phyloP scores from a whole-genome alignment of 495 filamentous ascomycete genomes.

The Chaetomidium leptoderma region DNA sequence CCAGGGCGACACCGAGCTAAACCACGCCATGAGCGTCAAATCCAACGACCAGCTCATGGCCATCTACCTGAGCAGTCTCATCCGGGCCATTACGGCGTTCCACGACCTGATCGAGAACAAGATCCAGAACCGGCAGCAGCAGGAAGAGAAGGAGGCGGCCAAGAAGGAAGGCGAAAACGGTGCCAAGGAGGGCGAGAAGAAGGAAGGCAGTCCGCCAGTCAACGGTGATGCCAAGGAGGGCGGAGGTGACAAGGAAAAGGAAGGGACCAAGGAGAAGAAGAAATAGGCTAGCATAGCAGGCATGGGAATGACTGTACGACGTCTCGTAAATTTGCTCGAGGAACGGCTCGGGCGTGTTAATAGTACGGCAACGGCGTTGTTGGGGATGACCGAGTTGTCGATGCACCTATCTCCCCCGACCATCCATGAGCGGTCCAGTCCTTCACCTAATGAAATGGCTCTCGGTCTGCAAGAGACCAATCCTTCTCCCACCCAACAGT shows the following conservation, averaged over 20 bases:
- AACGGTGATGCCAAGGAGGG: constrained; percentile 55
- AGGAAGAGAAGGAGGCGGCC: constrained; percentile 84
- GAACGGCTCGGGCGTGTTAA: constrained; percentile 25
- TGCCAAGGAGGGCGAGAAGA: constrained; percentile 55
- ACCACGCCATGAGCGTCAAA: constrained; percentile 95
- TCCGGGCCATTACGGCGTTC: constrained; percentile 97
- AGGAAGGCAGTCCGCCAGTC: constrained; percentile 54
- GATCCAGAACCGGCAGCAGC: constrained; percentile 96
- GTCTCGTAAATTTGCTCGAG: constrained; percentile 22
- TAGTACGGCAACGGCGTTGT: constrained; percentile 17
- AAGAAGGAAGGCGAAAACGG: constrained; percentile 55
- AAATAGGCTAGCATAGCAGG: constrained; percentile 22
- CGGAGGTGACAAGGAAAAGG: constrained; percentile 34
- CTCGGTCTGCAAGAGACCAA: no score
- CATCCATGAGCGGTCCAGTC: background rate
- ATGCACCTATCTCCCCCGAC: background rate
- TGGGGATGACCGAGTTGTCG: background rate
- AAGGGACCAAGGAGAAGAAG: constrained; percentile 35
- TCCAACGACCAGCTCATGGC: constrained; percentile 98
- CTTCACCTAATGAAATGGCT: no score
- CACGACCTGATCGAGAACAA: constrained; percentile 99
- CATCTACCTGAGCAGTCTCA: constrained; percentile 93
- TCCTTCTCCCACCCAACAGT: no score
- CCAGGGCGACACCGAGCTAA: constrained; percentile 67
- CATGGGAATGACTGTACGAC: constrained; percentile 21